phyloP scores from a whole-genome alignment of 441 rosid species.

The Pelargonium fulgidum region DNA sequence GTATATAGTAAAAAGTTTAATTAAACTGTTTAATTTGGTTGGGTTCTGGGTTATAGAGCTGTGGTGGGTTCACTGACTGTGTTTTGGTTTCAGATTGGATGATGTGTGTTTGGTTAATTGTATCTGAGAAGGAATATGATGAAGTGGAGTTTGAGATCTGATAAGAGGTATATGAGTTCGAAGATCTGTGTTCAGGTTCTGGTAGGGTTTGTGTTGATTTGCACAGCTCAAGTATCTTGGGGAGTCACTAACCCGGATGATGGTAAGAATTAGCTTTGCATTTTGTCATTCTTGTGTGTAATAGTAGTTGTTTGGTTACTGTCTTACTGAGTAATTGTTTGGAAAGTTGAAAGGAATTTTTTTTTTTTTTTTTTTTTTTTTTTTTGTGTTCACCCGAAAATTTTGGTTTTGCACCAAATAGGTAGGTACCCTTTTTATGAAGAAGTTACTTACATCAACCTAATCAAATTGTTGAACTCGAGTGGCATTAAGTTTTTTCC shows the following conservation, averaged over 20 bases:
- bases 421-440: no score
- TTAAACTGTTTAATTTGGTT: no score
- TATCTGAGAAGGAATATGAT: constrained; percentile 31
- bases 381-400: not conserved
- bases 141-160: constrained; percentile 39
- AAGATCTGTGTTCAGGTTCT: constrained; percentile 42
- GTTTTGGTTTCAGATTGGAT: constrained; percentile 41
- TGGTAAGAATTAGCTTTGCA: constrained; percentile 41
- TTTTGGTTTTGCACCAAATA: not conserved
- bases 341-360: not conserved
- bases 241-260: constrained; percentile 68
- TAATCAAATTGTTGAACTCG: no score
- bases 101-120: constrained; percentile 28
- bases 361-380: no score
- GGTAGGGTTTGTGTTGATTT: constrained; percentile 51
- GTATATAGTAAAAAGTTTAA: constrained; percentile 14
- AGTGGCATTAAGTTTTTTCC: no score
- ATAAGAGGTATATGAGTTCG: constrained; percentile 27
- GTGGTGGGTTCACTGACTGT: constrained; percentile 14
- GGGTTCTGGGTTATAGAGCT: constrained; percentile 11
- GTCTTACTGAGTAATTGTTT: constrained; percentile 19
- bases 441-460: not conserved
- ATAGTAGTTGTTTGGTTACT: constrained; percentile 20
- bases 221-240: constrained; percentile 40
- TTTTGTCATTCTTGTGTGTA: not conserved